Conservation (phyloP, 2,329 filamentous ascomycete genomes). For the Magnaporthales sp. region DNA sequence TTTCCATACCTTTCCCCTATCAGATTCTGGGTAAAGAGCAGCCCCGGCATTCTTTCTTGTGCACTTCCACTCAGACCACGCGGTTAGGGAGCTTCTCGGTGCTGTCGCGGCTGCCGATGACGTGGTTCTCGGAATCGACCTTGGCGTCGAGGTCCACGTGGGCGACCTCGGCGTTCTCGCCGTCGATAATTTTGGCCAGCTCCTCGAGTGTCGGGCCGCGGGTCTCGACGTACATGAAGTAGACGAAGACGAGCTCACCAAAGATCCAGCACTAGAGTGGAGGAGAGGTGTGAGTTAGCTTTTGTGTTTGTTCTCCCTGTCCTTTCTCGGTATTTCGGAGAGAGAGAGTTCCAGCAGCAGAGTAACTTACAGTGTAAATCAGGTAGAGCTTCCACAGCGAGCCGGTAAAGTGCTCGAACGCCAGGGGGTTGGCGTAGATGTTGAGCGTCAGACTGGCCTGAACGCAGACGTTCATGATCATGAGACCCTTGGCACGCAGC, state of each 20-base stretch:
- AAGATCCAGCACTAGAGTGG: constrained; percentile 39
- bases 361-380: constrained; percentile 41
- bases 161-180: constrained; percentile 41
- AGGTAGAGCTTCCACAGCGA: constrained; percentile 46
- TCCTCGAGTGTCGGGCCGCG: constrained; percentile 57
- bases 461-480: constrained; percentile 48
- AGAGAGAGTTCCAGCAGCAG: not conserved
- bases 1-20: no score
- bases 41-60: no score
- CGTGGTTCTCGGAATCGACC: constrained; percentile 32
- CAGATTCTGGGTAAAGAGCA: no score
- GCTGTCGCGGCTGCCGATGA: constrained; percentile 7
- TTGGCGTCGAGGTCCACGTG: constrained; percentile 31
- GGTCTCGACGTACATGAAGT: constrained; percentile 51
- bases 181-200: constrained; percentile 58
- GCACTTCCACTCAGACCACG: not conserved
- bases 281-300: not conserved
- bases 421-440: constrained; percentile 44
- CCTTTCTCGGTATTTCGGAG: not conserved
- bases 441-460: constrained; percentile 47
- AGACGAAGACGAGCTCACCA: constrained; percentile 45
- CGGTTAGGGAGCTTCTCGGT: constrained; percentile 2
- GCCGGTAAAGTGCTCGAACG: constrained; percentile 35
- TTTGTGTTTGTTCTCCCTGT: not conserved
- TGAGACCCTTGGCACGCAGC: constrained; percentile 41